Percentiles rank a stretch among this genome's conserved stretches.
phyloP scores from a whole-genome alignment of 257 asterid species.

The Ilex asprella region DNA sequence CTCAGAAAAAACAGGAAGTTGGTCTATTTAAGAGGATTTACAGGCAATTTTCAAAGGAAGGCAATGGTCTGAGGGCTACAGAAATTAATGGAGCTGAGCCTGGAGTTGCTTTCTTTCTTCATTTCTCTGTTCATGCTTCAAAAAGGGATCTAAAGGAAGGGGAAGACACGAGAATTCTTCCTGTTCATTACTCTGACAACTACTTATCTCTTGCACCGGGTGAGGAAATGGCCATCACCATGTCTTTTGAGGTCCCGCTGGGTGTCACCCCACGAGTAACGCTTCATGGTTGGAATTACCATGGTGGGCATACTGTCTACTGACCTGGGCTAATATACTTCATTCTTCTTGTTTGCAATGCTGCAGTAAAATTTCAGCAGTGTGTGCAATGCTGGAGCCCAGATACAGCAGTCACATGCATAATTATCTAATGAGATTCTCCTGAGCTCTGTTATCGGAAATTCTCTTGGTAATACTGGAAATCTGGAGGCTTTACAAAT shows the following conservation, averaged over 20 bases:
- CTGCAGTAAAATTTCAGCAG: too few species aligned
- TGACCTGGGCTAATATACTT: conserved; percentile 16
- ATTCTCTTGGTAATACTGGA: too few species aligned
- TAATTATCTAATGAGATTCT: too few species aligned
- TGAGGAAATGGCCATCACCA: conserved; percentile 52
- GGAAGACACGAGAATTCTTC: conserved; percentile 73
- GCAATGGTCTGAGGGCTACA: conserved; percentile 24
- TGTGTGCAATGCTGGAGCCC: too few species aligned
- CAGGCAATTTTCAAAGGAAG: conserved; percentile 24
- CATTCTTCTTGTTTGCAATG: neutral
- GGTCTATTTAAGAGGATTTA: conserved; percentile 34
- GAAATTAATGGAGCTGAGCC: conserved; percentile 44
- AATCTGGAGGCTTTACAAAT: too few species aligned
- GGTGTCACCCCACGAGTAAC: conserved; percentile 52
- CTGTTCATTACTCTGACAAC: conserved; percentile 91
- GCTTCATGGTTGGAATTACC: conserved; percentile 70
- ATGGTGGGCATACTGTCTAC: conserved; percentile 25
- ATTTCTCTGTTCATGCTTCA: conserved; percentile 66
- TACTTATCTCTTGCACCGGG: conserved; percentile 93
- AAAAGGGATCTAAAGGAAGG: conserved; percentile 29
- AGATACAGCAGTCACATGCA: too few species aligned
- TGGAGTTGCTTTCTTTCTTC: conserved; percentile 90
- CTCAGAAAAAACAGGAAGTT: conserved; percentile 18
- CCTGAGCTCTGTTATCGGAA: too few species aligned
- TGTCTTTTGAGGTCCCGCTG: conserved; percentile 67